Evolutionary conservation across 2,329 filamentous ascomycete species (phyloP), one percentile per base, ranked within the genome.

Genomic region (Clonostachys rosea): DNA sequence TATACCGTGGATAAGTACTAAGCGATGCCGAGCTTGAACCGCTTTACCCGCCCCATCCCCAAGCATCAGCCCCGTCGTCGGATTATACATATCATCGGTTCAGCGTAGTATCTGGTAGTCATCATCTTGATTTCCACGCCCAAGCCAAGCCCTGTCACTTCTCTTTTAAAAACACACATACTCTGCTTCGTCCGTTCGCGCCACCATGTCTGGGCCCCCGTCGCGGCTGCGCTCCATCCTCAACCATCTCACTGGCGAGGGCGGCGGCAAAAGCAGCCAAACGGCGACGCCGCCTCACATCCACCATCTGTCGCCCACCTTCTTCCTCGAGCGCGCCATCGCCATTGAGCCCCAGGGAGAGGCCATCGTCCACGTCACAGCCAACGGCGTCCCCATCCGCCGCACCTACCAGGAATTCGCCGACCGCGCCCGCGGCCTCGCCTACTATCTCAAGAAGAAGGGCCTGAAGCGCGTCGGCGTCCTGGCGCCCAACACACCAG

Each of bases 401-500:
- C 81, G 91, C 49, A 86, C 81, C 4, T 99, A 99, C 63, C 73
- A 75, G 49, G 86, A 94, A 59, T 83, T 91, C 49, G 88, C 94
- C 14, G 89, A 96, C 60, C 88, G 94, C 40, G 89, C 91, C 4
- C 74, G 89, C 40, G 94, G 92, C 1, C 72, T 99, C 16, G 91
- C 91, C 13, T 97, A 95, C 68, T 97, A 87, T 63, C 64, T 99
- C 48, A 79, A 80, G 56, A 89, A 88, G 64, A 81, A 88, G 60
- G 77, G 79, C 5, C 83, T 82, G 59, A 86, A 82, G 58, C 79
- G 88, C 50, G 87, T 97, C 6, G 94, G 94, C 7, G 85, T 99
- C 43, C 74, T 99, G 11, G 85, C 84, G 9, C 89, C 94, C 4
- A 99, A 99, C 63, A 99, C 94, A 1, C 94, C 94, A 0, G 91